Evolutionary conservation across 371 early-diverging fungal genomes (phyloP).

Genomic region (Mortierella sp.): DNA sequence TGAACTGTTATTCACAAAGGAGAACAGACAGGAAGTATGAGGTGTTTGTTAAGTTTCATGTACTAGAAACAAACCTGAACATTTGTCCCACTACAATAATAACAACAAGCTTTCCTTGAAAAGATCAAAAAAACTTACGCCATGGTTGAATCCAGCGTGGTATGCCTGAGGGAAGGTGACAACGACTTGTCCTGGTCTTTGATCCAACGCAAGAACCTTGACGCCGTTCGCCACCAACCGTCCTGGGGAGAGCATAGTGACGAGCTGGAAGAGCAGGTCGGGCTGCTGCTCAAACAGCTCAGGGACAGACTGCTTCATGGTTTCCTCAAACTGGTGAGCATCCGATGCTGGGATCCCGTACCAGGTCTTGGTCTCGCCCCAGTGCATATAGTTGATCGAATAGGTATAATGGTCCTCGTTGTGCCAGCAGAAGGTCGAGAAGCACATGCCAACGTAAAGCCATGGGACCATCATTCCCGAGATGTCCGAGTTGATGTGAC

Average conservation of each 20-base stretch:
- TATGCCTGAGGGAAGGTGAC: conserved; percentile 96
- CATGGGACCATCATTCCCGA: conserved; percentile 98
- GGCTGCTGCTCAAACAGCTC: conserved; percentile 93
- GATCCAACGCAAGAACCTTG: conserved; percentile 85
- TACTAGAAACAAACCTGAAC: not conserved
- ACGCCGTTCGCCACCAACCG: conserved; percentile 83
- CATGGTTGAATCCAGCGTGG: conserved; percentile 98
- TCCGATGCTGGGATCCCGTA: conserved; percentile 93
- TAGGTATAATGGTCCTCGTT: conserved; percentile 97
- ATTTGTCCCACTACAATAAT: not conserved
- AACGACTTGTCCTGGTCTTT: conserved; percentile 94
- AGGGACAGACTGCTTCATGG: conserved; percentile 86
- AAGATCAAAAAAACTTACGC: conserved; percentile 64
- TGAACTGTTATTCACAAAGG: conserved; percentile 68
- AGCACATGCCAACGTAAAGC: conserved; percentile 97
- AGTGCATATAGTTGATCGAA: conserved; percentile 96
- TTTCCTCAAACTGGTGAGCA: conserved; percentile 87
- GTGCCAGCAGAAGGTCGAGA: conserved; percentile 98
- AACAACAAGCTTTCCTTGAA: not conserved
- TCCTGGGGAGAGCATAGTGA: conserved; percentile 91
- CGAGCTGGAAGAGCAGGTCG: conserved; percentile 92
- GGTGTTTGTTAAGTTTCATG: not conserved
- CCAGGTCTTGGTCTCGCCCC: conserved; percentile 98
- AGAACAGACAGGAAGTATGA: not conserved
- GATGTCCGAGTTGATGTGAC: conserved; percentile 90